These are phyloP conservation scores for Tolypocladium album DNA, from an alignment of 2,329 filamentous ascomycete species.

Conservation along the genomic window DNA sequence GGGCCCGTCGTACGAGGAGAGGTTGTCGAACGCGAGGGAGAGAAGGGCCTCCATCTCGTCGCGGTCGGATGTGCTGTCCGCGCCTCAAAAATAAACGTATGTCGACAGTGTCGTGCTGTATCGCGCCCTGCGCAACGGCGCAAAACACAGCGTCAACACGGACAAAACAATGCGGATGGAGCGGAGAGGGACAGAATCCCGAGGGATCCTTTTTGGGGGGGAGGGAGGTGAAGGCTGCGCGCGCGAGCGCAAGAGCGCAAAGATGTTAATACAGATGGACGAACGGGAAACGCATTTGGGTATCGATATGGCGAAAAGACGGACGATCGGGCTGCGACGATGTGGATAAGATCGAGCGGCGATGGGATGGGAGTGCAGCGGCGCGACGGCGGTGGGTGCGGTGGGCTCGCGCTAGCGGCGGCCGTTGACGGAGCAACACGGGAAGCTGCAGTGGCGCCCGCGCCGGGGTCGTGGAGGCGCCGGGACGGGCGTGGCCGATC, in stretches of 20 bases:
- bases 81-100: neutral
- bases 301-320: neutral
- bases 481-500: neutral
- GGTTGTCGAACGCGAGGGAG: slow-evolving; percentile 90
- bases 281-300: slow-evolving; percentile 16
- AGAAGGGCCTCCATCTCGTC: slow-evolving; percentile 74
- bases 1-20: slow-evolving; percentile 79
- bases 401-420: neutral
- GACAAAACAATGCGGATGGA: neutral
- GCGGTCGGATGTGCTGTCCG: neutral
- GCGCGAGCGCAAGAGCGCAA: neutral
- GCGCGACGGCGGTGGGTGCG: neutral
- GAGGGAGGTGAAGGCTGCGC: too few species aligned
- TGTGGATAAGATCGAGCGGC: neutral
- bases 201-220: neutral
- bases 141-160: neutral
- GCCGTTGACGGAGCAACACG: neutral
- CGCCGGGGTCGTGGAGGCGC: neutral
- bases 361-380: neutral
- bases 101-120: neutral
- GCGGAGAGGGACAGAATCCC: neutral
- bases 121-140: neutral
- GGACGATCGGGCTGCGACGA: neutral
- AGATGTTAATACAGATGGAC: slow-evolving; percentile 17
- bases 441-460: neutral